Evolutionary conservation across 148 eudicot species (phyloP), one percentile per base, ranked within the genome.

Genomic region (Chenopodium suecicum): DNA sequence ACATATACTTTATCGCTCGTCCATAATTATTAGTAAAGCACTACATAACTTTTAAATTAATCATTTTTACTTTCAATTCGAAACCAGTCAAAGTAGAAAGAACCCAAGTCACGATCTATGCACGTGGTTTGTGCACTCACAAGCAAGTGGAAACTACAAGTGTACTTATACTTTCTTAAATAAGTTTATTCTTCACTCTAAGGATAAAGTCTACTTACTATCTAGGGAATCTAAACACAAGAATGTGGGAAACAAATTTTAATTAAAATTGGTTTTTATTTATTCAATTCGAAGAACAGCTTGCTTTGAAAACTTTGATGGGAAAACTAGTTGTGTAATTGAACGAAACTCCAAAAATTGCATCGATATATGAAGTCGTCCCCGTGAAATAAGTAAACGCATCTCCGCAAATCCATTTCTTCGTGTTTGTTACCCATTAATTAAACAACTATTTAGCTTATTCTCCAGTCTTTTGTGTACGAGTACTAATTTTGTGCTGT

Each of bases 311-410:
- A 80, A 80, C 77, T 72, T 80, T 72, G 44, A 80, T 72, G 77
- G 34, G 44, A 14, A 37, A 73, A 8, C 23, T 50, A 48, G 7
- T 25, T 25, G 77, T 50, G 0, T 37, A 5, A 37, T 37, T 37
- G 41, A 37, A 6, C 63, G 27, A n/a, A 27, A 4, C 8, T 48
- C 22, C 20, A 73, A 46, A 37, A n/a, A 12, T 20, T 4, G 70
- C 77, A 72, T 80, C 77, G 77, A 80, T 80, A 41, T 37, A 5
- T 27, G 82, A 73, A 80, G 82, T 73, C 77, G 29, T 80, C 44
- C 70, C 82, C 77, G 82, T 80, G 76, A 80, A 80, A 37, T 71
- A 79, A 71, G 82, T 72, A 56, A 64, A 80, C n/a, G 82, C 44
- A 69, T 37, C 19, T 70, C 32, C 32, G 66, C 32, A 54, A 79